These are phyloP conservation scores for Kitagawia praeruptora DNA, from an alignment of 129 eudicot genomes.

Conservation along the genomic window DNA sequence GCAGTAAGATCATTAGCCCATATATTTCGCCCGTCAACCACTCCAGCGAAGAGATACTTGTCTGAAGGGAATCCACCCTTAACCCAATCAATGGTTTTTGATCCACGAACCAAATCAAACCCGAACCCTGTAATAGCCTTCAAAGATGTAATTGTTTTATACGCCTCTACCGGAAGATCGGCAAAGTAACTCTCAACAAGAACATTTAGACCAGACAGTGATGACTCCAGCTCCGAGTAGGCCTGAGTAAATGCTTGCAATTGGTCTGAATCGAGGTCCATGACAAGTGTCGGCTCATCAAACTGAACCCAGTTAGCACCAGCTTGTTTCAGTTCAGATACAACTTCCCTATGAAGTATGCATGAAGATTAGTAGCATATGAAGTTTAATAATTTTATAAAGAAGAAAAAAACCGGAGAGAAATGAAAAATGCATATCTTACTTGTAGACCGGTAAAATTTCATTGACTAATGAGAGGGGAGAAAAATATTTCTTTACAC, in stretches of 20 bases:
- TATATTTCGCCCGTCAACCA: constrained; percentile 78
- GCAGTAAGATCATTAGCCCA: constrained; percentile 86
- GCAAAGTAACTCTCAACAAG: constrained; percentile 53
- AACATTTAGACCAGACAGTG: constrained; percentile 47
- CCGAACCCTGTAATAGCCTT: constrained; percentile 46
- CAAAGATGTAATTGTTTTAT: constrained; percentile 39
- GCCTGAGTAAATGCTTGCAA: constrained; percentile 51
- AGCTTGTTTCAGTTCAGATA: constrained; percentile 51
- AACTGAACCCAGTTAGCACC: constrained; percentile 64
- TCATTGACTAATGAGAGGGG: constrained; percentile 56
- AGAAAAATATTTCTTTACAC: constrained; percentile 55
- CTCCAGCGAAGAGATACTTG: constrained; percentile 44
- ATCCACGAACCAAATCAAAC: constrained; percentile 64
- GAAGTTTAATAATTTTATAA: neutral
- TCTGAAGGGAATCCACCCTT: constrained; percentile 34
- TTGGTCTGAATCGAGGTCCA: constrained; percentile 49
- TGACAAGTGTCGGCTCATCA: constrained; percentile 53
- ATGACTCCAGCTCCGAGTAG: constrained; percentile 41
- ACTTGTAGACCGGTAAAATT: constrained; percentile 69
- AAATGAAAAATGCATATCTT: neutral
- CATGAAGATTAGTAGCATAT: neutral
- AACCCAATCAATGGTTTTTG: constrained; percentile 29
- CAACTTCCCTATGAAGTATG: constrained; percentile 39
- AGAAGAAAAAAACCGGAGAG: neutral
- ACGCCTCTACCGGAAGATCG: constrained; percentile 40